Evolutionary conservation across 768 basidiomycete genomes (phyloP), one percentile per base, ranked within the genome.

Genomic region (Dacryopinax spathularia): DNA sequence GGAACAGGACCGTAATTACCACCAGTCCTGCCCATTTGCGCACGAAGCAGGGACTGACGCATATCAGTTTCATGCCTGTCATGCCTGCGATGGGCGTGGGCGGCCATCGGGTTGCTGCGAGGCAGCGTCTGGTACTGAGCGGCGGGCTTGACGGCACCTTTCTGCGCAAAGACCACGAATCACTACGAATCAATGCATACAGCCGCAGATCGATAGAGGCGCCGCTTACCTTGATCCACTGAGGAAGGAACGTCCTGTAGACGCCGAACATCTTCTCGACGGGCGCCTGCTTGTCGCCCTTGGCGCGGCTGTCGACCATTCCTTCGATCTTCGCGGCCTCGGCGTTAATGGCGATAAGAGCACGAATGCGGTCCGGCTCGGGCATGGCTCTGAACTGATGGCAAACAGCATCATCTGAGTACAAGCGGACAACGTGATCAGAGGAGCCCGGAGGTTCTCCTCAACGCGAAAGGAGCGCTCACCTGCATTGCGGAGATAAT

Each of bases 361-460:
- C 48, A 29, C 48, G 48, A 56, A 56, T 56, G 29, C 48, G 48
- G 25, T 56, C 48, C 25, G 48, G 10, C 29, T 56, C 48, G 29
- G 48, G 22, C 48, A 56, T 13, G 48, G 48, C 48, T 56, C 48
- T 25, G 48, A 56, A 56, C 48, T 56, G 48, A 56, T 56, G 48
- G 48, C 48, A 56, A 56, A 56, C 48, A 56, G 48, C 48, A 56
- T 56, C 48, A 56, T 56, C 48, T 56, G 48, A 56, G 48, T 56
- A 56, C 48, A 56, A 56, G 48, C 48, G 48, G 48, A 56, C 48
- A 56, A 56, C 48, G 48, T 56, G 48, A 56, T 56, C 48, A 56
- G 48, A 56, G 48, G 48, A 56, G 48, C 48, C 48, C 48, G 48
- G 48, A 56, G 48, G 48, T 56, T 56, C 48, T 56, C 48, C 48